phyloP scores from a whole-genome alignment of 148 eudicot genomes.

The Silene latifolia region DNA sequence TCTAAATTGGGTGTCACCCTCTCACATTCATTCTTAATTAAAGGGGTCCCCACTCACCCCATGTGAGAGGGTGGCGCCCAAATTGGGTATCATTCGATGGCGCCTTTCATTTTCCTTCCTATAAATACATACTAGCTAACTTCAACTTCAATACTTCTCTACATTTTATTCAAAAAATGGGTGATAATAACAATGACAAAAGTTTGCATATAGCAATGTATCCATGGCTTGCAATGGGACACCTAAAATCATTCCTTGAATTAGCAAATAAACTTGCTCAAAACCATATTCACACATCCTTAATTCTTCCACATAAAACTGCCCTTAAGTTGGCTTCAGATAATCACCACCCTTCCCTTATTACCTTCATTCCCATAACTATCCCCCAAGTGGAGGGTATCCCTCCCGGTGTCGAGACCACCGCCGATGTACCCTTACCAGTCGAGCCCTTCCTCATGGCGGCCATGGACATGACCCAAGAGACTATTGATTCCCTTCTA shows the following conservation, averaged over 20 bases:
- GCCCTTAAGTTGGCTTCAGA: conserved; percentile 20
- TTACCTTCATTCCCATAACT: conserved; percentile 30
- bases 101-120: too few relatives aligned
- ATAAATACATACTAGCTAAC: too few relatives aligned
- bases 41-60: too few relatives aligned
- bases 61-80: too few relatives aligned
- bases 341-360: conserved; percentile 35
- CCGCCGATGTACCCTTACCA: conserved; percentile 24
- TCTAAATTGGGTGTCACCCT: too few relatives aligned
- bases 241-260: conserved; percentile 31
- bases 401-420: conserved; percentile 33
- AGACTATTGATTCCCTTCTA: conserved; percentile 15
- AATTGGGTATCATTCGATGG: too few relatives aligned
- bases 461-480: conserved; percentile 33
- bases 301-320: conserved; percentile 31
- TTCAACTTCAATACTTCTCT: too few relatives aligned
- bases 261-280: conserved; percentile 32
- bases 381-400: conserved; percentile 38
- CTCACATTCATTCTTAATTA: too few relatives aligned
- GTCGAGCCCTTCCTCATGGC: conserved; percentile 18
- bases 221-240: conserved; percentile 47
- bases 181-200: not conserved
- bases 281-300: conserved; percentile 26
- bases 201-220: conserved; percentile 26
- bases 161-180: too few relatives aligned